Conservation (phyloP, 192 early-diverging fungal genomes). For the Coemansia sp. region DNA sequence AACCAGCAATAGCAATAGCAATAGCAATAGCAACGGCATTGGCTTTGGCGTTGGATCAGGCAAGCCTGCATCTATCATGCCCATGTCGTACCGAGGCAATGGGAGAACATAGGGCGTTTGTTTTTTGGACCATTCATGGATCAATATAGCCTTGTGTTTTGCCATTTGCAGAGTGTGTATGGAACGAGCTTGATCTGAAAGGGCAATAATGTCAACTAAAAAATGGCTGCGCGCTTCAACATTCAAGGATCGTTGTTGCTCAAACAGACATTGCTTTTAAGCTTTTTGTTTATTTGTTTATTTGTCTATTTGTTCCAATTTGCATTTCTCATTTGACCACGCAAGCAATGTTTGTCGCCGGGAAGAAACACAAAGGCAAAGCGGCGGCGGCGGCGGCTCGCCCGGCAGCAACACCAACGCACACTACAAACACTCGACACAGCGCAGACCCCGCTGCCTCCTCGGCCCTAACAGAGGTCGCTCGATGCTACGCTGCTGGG, state of each 20-base stretch:
- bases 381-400: background rate
- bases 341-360: constrained; percentile 16
- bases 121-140: background rate
- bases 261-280: too few relatives aligned
- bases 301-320: constrained; percentile 4
- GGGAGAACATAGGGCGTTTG: background rate
- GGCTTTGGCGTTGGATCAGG: background rate
- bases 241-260: too few relatives aligned
- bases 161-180: too few relatives aligned
- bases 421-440: background rate
- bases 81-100: constrained; percentile 22
- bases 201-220: too few relatives aligned
- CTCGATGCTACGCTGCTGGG: constrained; percentile 12
- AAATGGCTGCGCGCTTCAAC: too few relatives aligned
- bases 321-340: background rate
- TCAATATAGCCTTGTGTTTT: too few relatives aligned
- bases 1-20: background rate
- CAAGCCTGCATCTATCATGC: too few relatives aligned
- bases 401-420: background rate
- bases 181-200: too few relatives aligned
- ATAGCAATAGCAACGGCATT: background rate
- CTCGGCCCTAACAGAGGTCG: constrained; percentile 1
- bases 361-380: constrained; percentile 16
- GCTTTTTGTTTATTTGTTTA: background rate
- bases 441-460: background rate